Evolutionary conservation across 768 basidiomycete genomes (phyloP).

Genomic region (Boletus tylopilopsis): DNA sequence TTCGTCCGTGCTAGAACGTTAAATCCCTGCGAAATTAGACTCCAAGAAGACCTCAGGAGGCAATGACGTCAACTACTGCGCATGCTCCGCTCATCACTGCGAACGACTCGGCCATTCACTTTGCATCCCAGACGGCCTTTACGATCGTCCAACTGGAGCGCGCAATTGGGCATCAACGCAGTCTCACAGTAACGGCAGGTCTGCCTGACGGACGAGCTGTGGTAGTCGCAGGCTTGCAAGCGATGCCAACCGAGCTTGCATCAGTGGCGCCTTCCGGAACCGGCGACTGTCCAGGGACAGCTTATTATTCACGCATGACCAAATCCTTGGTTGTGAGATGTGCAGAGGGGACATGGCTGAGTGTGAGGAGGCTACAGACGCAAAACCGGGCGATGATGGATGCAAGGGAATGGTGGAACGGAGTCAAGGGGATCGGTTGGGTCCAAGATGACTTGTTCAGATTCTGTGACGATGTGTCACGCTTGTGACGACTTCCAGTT

Average conservation of each 20-base stretch:
- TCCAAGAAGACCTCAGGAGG: conserved; percentile 43
- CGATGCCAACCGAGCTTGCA: conserved; percentile 3
- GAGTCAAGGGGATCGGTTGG: conserved; percentile 39
- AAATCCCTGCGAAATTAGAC: conserved; percentile 39
- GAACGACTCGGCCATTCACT: conserved; percentile 13
- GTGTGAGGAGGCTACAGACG: conserved; percentile 56
- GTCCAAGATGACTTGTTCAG: conserved; percentile 17
- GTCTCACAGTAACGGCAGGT: conserved; percentile 15
- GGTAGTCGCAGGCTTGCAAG: conserved; percentile 18
- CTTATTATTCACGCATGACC: conserved; percentile 38
- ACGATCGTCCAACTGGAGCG: conserved; percentile 21
- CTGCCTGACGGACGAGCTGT: conserved; percentile 29
- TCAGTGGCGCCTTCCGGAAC: not conserved
- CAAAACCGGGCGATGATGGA: conserved; percentile 52
- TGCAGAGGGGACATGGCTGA: conserved; percentile 47
- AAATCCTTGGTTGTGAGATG: conserved; percentile 52
- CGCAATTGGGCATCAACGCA: conserved; percentile 29
- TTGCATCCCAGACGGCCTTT: conserved; percentile 19
- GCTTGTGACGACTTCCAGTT: conserved; percentile 16
- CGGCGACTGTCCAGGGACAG: conserved; percentile 37
- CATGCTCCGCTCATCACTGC: conserved; percentile 44
- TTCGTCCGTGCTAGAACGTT: not conserved
- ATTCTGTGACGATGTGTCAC: conserved; percentile 13
- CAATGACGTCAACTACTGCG: conserved; percentile 28
- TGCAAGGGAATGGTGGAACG: conserved; percentile 80